Percentiles rank a stretch among this genome's conserved stretches.
Conservation (phyloP, 257 asterid species). For the Salvia hispanica region DNA sequence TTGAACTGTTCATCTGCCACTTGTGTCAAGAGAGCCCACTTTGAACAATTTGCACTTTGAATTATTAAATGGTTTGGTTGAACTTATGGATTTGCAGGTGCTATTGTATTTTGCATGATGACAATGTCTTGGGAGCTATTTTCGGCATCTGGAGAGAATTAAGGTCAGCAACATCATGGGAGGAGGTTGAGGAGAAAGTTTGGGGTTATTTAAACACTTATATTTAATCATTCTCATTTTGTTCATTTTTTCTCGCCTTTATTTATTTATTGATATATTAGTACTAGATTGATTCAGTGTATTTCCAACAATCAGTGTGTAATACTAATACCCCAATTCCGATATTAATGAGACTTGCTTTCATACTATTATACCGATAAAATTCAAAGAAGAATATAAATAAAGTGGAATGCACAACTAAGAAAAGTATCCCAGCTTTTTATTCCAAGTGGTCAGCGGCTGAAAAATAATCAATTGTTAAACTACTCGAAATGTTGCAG, state of each 20-base stretch:
- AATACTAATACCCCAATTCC: neutral
- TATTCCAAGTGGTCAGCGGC: too few species aligned
- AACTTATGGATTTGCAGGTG: slow-evolving; percentile 57
- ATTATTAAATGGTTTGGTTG: neutral
- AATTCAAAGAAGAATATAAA: too few species aligned
- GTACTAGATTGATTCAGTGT: neutral
- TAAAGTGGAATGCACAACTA: too few species aligned
- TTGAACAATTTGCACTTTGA: neutral
- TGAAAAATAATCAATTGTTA: too few species aligned
- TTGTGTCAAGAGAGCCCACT: neutral
- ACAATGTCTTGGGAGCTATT: slow-evolving; percentile 79
- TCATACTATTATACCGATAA: too few species aligned
- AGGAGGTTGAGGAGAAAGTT: slow-evolving; percentile 82
- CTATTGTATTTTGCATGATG: slow-evolving; percentile 80
- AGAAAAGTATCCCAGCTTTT: too few species aligned
- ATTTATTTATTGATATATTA: too few species aligned
- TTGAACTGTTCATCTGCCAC: neutral
- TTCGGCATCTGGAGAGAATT: slow-evolving; percentile 79
- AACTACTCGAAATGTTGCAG: too few species aligned
- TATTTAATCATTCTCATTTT: slow-evolving; percentile 2
- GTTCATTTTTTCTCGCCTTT: neutral
- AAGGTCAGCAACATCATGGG: slow-evolving; percentile 75
- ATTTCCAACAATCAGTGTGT: neutral
- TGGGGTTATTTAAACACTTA: slow-evolving; percentile 81
- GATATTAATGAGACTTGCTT: too few species aligned